Percentiles rank a stretch among this genome's conserved stretches.
Conservation (phyloP, 1,284 basidiomycete species). For the Xanthoconium separans region DNA sequence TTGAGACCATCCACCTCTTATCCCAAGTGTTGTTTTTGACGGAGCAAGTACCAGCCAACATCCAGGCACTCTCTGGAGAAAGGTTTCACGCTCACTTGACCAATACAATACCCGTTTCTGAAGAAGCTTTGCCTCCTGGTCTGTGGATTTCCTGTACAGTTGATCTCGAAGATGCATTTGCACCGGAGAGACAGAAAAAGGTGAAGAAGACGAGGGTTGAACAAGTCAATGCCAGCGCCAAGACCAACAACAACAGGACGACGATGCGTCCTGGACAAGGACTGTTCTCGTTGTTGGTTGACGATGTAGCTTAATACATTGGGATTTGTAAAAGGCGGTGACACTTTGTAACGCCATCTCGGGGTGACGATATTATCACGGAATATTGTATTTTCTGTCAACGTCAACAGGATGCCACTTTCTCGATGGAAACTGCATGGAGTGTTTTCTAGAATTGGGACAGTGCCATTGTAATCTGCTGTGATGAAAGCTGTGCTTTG, state of each 20-base stretch:
- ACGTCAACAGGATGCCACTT: no score
- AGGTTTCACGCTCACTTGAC: slow-evolving; percentile 54
- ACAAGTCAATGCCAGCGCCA: slow-evolving; percentile 9
- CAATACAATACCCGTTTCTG: slow-evolving; percentile 21
- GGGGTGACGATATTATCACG: not conserved
- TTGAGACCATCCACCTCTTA: slow-evolving; percentile 60
- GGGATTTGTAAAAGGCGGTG: not conserved
- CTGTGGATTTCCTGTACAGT: slow-evolving; percentile 50
- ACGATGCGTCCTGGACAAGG: slow-evolving; percentile 11
- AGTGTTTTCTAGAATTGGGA: not conserved
- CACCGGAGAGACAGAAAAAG: slow-evolving; percentile 44
- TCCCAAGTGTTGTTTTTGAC: slow-evolving; percentile 58
- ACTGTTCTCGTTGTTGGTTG: slow-evolving; percentile 31
- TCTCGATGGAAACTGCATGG: no score
- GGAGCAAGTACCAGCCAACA: slow-evolving; percentile 44
- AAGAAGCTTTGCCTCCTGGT: slow-evolving; percentile 23
- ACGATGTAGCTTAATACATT: slow-evolving; percentile 18
- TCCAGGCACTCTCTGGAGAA: slow-evolving; percentile 54
- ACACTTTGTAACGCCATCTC: not conserved
- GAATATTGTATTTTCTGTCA: not conserved
- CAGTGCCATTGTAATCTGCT: not conserved
- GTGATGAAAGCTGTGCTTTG: no score
- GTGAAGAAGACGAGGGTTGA: slow-evolving; percentile 37
- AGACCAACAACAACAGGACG: slow-evolving; percentile 6
- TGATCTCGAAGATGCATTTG: slow-evolving; percentile 52